Conservation (phyloP, 1,139 yeast genomes). For the Yamadazyma taylorii region DNA sequence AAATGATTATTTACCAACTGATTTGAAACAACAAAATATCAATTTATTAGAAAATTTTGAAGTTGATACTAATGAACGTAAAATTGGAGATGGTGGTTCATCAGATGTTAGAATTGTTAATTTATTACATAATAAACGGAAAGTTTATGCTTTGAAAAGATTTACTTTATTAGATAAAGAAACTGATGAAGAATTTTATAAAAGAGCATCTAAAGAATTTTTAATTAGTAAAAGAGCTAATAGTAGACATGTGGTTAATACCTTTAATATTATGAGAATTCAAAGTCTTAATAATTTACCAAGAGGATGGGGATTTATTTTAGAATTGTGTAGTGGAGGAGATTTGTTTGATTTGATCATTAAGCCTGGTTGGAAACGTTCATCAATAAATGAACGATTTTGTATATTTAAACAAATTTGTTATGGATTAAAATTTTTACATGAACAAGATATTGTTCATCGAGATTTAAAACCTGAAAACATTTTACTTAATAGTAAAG, state of each 20-base stretch:
- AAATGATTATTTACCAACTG: conserved; percentile 59
- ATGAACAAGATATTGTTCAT: conserved; percentile 59
- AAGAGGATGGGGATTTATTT: conserved; percentile 76
- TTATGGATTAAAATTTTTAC: conserved; percentile 54
- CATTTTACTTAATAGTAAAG: conserved; percentile 52
- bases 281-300: conserved; percentile 55
- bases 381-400: conserved; percentile 48
- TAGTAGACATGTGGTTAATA: conserved; percentile 59
- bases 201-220: conserved; percentile 63
- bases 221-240: conserved; percentile 55
- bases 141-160: conserved; percentile 59
- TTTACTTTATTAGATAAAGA: conserved; percentile 62
- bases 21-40: conserved; percentile 50
- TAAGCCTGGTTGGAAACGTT: conserved; percentile 49
- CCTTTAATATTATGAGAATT: conserved; percentile 55
- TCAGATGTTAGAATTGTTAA: conserved; percentile 60
- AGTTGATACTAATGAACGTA: conserved; percentile 47
- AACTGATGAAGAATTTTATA: conserved; percentile 63
- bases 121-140: conserved; percentile 40
- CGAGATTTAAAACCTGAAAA: conserved; percentile 71
- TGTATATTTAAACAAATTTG: conserved; percentile 63
- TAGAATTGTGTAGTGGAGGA: conserved; percentile 63
- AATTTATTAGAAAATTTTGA: conserved; percentile 60
- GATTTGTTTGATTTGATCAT: conserved; percentile 49
- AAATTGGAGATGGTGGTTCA: conserved; percentile 73